phyloP scores from a whole-genome alignment of 2,329 filamentous ascomycete genomes.

The Bisporella sp. region DNA sequence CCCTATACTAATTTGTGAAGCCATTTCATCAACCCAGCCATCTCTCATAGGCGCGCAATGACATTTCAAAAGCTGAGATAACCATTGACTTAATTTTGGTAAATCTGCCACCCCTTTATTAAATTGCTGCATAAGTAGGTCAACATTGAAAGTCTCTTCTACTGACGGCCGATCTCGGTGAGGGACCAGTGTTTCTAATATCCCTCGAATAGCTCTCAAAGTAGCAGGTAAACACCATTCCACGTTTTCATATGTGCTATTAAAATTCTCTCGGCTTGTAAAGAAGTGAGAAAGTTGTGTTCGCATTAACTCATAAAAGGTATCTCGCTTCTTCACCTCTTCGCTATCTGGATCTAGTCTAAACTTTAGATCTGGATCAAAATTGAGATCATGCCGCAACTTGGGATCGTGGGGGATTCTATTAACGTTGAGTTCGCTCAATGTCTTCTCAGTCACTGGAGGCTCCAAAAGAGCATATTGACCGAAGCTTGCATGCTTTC shows the following conservation, averaged over 20 bases:
- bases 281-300: slow-evolving; percentile 49
- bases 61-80: slow-evolving; percentile 77
- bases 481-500: not conserved
- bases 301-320: slow-evolving; percentile 70
- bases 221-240: slow-evolving; percentile 67
- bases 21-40: slow-evolving; percentile 85
- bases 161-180: slow-evolving; percentile 75
- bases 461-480: slow-evolving; percentile 43
- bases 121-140: slow-evolving; percentile 88
- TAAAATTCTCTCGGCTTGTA: slow-evolving; percentile 42
- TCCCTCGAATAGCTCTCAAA: slow-evolving; percentile 62
- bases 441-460: slow-evolving; percentile 75
- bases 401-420: slow-evolving; percentile 77
- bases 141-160: slow-evolving; percentile 77
- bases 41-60: slow-evolving; percentile 97
- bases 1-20: slow-evolving; percentile 66
- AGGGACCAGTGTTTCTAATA: slow-evolving; percentile 83
- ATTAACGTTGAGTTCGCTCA: slow-evolving; percentile 84
- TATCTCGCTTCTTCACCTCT: slow-evolving; percentile 69
- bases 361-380: slow-evolving; percentile 89
- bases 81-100: slow-evolving; percentile 74
- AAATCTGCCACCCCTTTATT: slow-evolving; percentile 79
- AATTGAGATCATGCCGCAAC: slow-evolving; percentile 90
- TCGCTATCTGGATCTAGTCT: slow-evolving; percentile 82
- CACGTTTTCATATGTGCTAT: slow-evolving; percentile 35